Evolutionary conservation across 1,139 yeast species (phyloP).

Genomic region (Saccharomyces hybrid): DNA sequence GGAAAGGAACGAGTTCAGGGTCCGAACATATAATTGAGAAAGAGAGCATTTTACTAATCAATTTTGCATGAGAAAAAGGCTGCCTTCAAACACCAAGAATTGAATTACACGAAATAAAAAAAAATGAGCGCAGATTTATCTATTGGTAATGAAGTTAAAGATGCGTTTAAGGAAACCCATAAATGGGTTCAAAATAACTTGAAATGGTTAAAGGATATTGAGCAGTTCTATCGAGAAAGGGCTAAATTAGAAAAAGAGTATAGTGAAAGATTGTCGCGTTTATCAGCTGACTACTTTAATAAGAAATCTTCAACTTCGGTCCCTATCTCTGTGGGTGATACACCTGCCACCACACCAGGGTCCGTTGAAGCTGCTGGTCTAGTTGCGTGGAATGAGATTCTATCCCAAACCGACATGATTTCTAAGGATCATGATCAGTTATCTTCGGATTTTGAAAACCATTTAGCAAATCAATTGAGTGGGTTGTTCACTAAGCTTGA

Average conservation of each 20-base stretch:
- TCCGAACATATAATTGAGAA: too few species aligned
- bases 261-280: constrained; percentile 53
- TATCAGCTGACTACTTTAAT: constrained; percentile 65
- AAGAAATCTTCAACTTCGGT: constrained; percentile 68
- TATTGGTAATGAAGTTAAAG: constrained; percentile 69
- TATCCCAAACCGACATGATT: constrained; percentile 75
- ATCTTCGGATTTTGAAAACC: constrained; percentile 53
- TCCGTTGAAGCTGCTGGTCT: constrained; percentile 86
- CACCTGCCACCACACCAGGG: constrained; percentile 89
- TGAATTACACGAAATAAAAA: not conserved
- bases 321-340: constrained; percentile 77
- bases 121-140: constrained; percentile 25
- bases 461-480: constrained; percentile 56
- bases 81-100: not conserved
- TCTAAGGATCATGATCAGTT: constrained; percentile 61
- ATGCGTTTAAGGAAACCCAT: constrained; percentile 69
- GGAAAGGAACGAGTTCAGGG: too few species aligned
- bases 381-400: constrained; percentile 88
- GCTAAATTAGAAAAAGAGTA: constrained; percentile 82
- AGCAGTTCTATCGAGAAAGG: constrained; percentile 76
- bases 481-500: constrained; percentile 49
- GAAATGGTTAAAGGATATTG: constrained; percentile 70
- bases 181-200: constrained; percentile 74
- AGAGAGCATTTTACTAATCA: not conserved
- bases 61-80: not conserved